Evolutionary conservation across 805 yeast genomes (phyloP), one percentile per base, ranked within the genome.

Genomic region (Priceomyces melissophilus): DNA sequence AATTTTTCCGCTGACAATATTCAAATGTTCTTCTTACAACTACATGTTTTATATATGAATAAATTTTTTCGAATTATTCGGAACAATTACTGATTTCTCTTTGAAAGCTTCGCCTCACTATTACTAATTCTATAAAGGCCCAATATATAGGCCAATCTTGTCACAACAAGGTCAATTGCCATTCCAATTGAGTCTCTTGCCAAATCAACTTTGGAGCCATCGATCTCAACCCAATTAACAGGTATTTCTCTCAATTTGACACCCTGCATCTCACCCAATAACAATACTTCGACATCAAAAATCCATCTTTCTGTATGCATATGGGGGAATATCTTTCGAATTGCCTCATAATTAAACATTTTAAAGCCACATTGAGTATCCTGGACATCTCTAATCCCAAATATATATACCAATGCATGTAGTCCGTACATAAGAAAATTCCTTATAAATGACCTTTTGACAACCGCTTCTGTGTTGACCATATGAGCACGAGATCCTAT

Each of bases 331-430:
- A 93, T 86, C 39, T 54, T 54, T 12, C 53, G 55, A 16, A 82
- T 76, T 0, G 96, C 84, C 7, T 72, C 66, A 45, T 81, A 76
- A 50, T 91, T 87, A 63, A 91, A 93, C 61, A 93, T 67, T 63
- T 93, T 93, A 69, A 93, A 93, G 2, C 99, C 99, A 68, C 99
- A 93, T 68, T 93, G 99, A 9, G 99, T 93, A 62, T 93, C 99
- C 45, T 84, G 79, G 45, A 93, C 81, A 4, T 80, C 74, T 50
- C 95, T 74, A 35, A 93, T 86, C 11, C 99, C 99, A 67, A 93
- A 91, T 5, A 90, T 67, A 56, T 67, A 93, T 23, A 93, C 91
- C 50, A 93, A 70, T 2, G 88, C 70, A 60, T 93, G 98, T 46
- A 93, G 75, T 5, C 95, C 88, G 60, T 89, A 84, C 99, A 93